A percentile compares a stretch with the other conserved stretches of the same genome.
Conservation (phyloP, 1,284 basidiomycete species). For the Papiliotrema nemorosa region DNA sequence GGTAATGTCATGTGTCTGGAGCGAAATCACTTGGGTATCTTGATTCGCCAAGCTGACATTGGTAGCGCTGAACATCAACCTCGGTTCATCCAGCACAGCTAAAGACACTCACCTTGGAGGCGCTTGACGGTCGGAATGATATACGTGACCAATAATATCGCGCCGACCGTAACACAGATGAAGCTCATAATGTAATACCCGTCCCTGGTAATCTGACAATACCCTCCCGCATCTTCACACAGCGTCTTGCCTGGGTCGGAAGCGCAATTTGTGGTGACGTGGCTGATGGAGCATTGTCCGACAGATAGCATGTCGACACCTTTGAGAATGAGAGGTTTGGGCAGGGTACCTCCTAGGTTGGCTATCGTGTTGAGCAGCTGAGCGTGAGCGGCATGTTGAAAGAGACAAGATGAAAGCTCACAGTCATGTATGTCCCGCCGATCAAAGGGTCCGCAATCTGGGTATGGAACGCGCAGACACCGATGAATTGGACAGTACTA, state of each 20-base stretch:
- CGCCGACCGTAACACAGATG: conserved; percentile 73
- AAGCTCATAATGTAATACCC: conserved; percentile 87
- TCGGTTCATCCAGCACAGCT: background rate
- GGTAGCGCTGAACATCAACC: conserved; percentile 33
- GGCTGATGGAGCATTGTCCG: conserved; percentile 67
- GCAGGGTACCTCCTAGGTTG: conserved; percentile 98
- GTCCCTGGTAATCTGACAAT: conserved; percentile 78
- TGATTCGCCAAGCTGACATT: conserved; percentile 47
- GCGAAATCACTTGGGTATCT: conserved; percentile 40
- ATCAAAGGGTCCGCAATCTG: conserved; percentile 95
- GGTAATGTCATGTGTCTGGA: no score
- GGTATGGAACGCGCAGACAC: conserved; percentile 97
- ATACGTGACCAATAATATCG: conserved; percentile 67
- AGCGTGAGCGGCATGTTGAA: background rate
- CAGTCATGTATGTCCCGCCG: conserved; percentile 97
- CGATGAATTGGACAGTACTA: conserved; percentile 96
- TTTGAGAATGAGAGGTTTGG: conserved; percentile 59
- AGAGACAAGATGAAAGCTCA: conserved; percentile 47
- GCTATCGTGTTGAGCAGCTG: conserved; percentile 92
- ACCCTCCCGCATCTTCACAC: conserved; percentile 72
- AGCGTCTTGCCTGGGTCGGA: conserved; percentile 79
- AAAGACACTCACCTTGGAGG: conserved; percentile 67
- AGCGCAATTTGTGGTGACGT: conserved; percentile 67
- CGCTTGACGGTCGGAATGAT: conserved; percentile 79
- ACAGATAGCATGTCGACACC: conserved; percentile 82